Evolutionary conservation across 2,329 filamentous ascomycete genomes (phyloP).

Genomic region (Chrysoporthe cubensis): DNA sequence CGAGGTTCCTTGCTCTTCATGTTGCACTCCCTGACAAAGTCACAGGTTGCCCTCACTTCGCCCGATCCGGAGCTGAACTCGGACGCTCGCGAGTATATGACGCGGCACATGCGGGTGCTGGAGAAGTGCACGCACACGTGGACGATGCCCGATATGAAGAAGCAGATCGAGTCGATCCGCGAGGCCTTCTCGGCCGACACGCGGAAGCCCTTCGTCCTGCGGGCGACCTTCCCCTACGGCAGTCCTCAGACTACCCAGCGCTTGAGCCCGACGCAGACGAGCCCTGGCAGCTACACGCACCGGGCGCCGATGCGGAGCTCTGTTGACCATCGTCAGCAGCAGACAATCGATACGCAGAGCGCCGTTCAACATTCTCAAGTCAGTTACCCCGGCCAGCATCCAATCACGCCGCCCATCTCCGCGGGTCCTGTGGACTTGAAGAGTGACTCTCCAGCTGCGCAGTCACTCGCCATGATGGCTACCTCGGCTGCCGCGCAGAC

Average conservation of each 20-base stretch:
- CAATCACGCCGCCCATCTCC: slow-evolving; percentile 81
- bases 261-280: slow-evolving; percentile 65
- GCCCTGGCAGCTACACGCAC: slow-evolving; percentile 46
- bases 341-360: slow-evolving; percentile 56
- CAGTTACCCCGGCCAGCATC: slow-evolving; percentile 67
- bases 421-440: slow-evolving; percentile 73
- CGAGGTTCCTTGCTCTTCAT: slow-evolving; percentile 11
- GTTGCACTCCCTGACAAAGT: slow-evolving; percentile 23
- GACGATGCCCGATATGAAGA: slow-evolving; percentile 88
- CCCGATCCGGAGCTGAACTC: slow-evolving; percentile 86
- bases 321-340: slow-evolving; percentile 56
- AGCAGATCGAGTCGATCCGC: slow-evolving; percentile 85
- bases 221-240: slow-evolving; percentile 83
- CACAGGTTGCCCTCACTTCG: slow-evolving; percentile 86
- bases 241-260: slow-evolving; percentile 70
- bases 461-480: slow-evolving; percentile 72
- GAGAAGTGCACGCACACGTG: slow-evolving; percentile 82
- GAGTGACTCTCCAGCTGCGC: slow-evolving; percentile 70
- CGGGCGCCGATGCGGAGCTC: slow-evolving; percentile 51
- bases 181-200: slow-evolving; percentile 89
- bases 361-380: slow-evolving; percentile 60
- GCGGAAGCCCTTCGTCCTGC: slow-evolving; percentile 84
- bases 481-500: slow-evolving; percentile 44
- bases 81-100: slow-evolving; percentile 87
- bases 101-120: slow-evolving; percentile 89